Base-by-base conservation (phyloP, 257 asterid genomes). In the Ocimum tenuiflorum region DNA sequence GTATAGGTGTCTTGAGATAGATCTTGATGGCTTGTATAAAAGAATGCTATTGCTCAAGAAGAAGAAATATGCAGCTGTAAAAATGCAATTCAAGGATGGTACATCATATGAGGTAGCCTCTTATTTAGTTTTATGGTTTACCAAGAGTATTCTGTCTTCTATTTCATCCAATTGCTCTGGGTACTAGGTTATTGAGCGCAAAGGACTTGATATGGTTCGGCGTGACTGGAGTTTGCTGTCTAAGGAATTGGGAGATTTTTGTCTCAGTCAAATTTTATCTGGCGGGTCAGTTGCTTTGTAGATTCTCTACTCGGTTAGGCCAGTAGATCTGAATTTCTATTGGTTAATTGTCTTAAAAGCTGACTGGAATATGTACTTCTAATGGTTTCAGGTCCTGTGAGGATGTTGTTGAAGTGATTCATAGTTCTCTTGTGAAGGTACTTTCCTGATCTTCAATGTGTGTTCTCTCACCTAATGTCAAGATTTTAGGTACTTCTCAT, bases 181-280 rank as follows among this genome's bases (percentile, higher is more conserved):
- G 15, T 62, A 48, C 79, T 31, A 94, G 99, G 85, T 85, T 57
- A 86, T 86, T 74, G 99, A 94, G 77, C 77, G 88, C 74, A 94
- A 94, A 82, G 99, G 99, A 77, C 96, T 94, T 78, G 99, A 94
- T 82, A 88, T 90, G 89, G 99, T 94, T 70, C 86, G 99, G 33
- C 94, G 99, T 81, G 99, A 94, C 80, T 94, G 99, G 99, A 94
- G 99, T 80, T 71, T 90, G 83, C 70, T 94, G 67, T 83, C 99
- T n/a, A 94, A 90, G 82, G 99, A 94, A 71, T 31, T 86, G 70
- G 97, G 99, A 71, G 95, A 90, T 75, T 94, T 88, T 86, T 94
- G 99, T 73, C 94, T 94, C 27, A 43, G 86, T 75, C 97, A 88
- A 75, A 88, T 94, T 77, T 81, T 94, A 71, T 90, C 99, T 15